Evolutionary conservation across 1,284 basidiomycete species (phyloP), one percentile per base, ranked within the genome.

Genomic region (Kalmanozyma brasiliensis): DNA sequence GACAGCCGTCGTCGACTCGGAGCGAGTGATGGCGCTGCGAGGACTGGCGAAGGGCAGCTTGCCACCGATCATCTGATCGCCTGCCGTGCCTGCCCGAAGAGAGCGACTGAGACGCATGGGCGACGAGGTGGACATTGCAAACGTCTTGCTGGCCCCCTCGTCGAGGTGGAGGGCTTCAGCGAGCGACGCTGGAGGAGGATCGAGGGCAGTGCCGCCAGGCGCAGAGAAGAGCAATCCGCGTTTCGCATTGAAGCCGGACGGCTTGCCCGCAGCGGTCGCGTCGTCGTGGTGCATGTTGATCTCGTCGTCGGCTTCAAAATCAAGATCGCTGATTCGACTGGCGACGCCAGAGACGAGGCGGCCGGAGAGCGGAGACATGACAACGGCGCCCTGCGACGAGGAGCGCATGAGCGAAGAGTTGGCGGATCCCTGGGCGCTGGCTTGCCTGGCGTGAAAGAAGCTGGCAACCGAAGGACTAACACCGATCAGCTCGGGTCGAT

Each of bases 291-390:
- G 55, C 9, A 63, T 20, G 20, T 57, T 20, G 19, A 65, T 49
- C 26, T 57, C 58, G 23, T 71, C 67, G 4, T 71, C 67, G 20
- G 58, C 56, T n/a, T 69, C 65, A 40, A 73, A 68, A 35, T 68
- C 70, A 35, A 73, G 61, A 36, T 68, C 61, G 61, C 58, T 47
- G 23, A 73, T 65, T 10, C 67, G 57, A 26, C 57, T 62, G 20
- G 57, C 47, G 9, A 62, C 57, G 26, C 45, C 45, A 19, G 67
- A 44, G 24, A 65, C 56, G 6, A 71, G 58, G 10, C 67, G 62
- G 32, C 67, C 62, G 6, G 67, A 71, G 11, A 71, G 67, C 8
- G 67, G 67, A 30, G 67, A 71, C 62, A 71, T 61, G 52, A 70
- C 57, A 33, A 62, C 58, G 2, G 61, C 45, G 14, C 58, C 67